Base-by-base conservation (phyloP, 2,329 filamentous ascomycete species). In the Coleophoma crateriformis region DNA sequence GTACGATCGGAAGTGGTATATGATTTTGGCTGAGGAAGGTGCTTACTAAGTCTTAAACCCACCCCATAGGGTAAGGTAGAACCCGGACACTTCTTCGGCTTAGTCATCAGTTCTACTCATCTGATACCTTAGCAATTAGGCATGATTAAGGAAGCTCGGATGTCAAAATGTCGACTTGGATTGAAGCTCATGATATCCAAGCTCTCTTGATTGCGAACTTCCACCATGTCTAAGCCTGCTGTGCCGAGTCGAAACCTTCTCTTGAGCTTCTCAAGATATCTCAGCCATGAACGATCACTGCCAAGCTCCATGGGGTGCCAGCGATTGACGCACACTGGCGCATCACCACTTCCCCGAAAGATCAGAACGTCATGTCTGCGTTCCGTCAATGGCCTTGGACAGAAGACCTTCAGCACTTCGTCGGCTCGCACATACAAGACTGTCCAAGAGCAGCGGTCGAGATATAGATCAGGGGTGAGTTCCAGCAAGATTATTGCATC, bases 391-490 rank as follows among this genome's bases (percentile, higher is more conserved):
- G 44, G 33, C 13, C 27, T 27, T 27, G 27, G 27, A 27, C 27
- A 35, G 33, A 54, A 52, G 40, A 20, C 45, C 33, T 61, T 60
- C 47, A 54, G 51, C 42, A 51, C 50, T 10, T 50, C 53, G 6
- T 12, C 44, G 13, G 20, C 50, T n/a, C 48, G 53, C n/a, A 11
- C 44, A 10, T 64, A 64, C 41, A 65, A 64, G 38, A 64, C 64
- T 0, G 61, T 66, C 2, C 53, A 66, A 50, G 64, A 67, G 46
- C 57, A 59, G 41, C 53, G 54, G 22, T 61, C 58, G 13, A 50
- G 59, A 39, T 63, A 66, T 49, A 52, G 52, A 33, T 64, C 61
- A 33, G 62, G 62, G 13, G 62, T 64, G 60, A 22, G 57, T 55
- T 27, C 8, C 27, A 10, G 7, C 6, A 14, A 32, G 33, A n/a